phyloP scores from a whole-genome alignment of 2,329 filamentous ascomycete genomes.

The Alternaria brassicae region DNA sequence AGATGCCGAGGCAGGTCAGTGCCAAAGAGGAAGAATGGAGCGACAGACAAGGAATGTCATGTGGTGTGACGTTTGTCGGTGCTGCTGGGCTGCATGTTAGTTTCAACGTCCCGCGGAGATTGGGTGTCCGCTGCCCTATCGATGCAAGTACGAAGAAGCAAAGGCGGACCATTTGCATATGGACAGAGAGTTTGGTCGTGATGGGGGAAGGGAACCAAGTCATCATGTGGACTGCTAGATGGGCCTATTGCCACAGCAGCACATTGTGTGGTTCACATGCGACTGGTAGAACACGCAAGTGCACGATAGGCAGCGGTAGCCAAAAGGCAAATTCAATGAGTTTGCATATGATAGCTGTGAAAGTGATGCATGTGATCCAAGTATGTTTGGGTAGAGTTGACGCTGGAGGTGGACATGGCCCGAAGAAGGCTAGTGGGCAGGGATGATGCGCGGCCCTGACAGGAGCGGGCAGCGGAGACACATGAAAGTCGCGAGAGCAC shows the following conservation, averaged over 20 bases:
- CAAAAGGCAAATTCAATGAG: neutral
- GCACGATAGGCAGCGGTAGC: neutral
- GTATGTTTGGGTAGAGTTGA: neutral
- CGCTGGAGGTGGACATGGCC: neutral
- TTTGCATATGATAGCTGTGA: neutral
- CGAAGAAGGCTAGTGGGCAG: constrained; percentile 22
- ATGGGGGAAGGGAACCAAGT: constrained; percentile 1
- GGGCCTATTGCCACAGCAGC: neutral
- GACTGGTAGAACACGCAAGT: neutral
- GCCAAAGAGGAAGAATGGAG: constrained; percentile 28
- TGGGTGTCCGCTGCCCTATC: constrained; percentile 12
- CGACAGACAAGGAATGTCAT: constrained; percentile 21
- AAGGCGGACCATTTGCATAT: constrained; percentile 18
- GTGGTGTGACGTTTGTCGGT: constrained; percentile 8
- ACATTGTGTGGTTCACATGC: neutral
- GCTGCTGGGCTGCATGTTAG: constrained; percentile 23
- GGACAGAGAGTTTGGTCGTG: constrained; percentile 10
- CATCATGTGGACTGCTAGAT: neutral
- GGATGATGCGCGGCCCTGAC: constrained; percentile 23
- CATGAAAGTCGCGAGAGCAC: constrained; percentile 34
- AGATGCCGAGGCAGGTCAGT: constrained; percentile 22
- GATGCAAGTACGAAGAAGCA: constrained; percentile 23
- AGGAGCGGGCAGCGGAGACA: constrained; percentile 21
- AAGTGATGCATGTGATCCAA: neutral
- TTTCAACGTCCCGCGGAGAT: constrained; percentile 27